Evolutionary conservation across 2,329 filamentous ascomycete species (phyloP).

Genomic region (Truncatella angustata): DNA sequence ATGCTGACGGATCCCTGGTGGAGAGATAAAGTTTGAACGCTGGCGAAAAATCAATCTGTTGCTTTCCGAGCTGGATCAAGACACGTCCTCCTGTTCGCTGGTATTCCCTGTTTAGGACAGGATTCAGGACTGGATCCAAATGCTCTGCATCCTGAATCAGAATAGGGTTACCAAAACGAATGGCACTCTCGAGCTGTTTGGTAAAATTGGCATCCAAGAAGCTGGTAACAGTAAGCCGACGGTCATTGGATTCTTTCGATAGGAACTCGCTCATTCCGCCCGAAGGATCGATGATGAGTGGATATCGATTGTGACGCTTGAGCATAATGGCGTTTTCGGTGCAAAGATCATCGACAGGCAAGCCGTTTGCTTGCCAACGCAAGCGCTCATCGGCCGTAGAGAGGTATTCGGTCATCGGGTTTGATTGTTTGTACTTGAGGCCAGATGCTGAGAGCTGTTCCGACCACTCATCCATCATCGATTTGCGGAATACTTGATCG

Average conservation of each 20-base stretch:
- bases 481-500: constrained; percentile 96
- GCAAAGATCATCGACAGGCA: constrained; percentile 95
- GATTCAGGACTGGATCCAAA: constrained; percentile 93
- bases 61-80: constrained; percentile 95
- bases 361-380: constrained; percentile 88
- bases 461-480: constrained; percentile 97
- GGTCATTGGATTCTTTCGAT: constrained; percentile 89
- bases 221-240: constrained; percentile 92
- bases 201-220: constrained; percentile 98
- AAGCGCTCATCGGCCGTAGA: constrained; percentile 95
- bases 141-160: constrained; percentile 98
- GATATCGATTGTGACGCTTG: constrained; percentile 97
- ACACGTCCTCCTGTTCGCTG: constrained; percentile 98
- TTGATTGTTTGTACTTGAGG: constrained; percentile 87
- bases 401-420: constrained; percentile 92
- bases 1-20: constrained; percentile 92
- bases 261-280: constrained; percentile 93
- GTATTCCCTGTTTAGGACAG: constrained; percentile 99
- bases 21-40: constrained; percentile 94
- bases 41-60: constrained; percentile 98
- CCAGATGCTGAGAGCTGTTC: constrained; percentile 92
- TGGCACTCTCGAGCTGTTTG: constrained; percentile 93
- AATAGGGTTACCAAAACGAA: constrained; percentile 97
- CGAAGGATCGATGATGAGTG: constrained; percentile 96
- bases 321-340: constrained; percentile 98